Evolutionary conservation across 495 filamentous ascomycete genomes (phyloP), one percentile per base, ranked within the genome.

Genomic region (Annulohypoxylon maeteangense): DNA sequence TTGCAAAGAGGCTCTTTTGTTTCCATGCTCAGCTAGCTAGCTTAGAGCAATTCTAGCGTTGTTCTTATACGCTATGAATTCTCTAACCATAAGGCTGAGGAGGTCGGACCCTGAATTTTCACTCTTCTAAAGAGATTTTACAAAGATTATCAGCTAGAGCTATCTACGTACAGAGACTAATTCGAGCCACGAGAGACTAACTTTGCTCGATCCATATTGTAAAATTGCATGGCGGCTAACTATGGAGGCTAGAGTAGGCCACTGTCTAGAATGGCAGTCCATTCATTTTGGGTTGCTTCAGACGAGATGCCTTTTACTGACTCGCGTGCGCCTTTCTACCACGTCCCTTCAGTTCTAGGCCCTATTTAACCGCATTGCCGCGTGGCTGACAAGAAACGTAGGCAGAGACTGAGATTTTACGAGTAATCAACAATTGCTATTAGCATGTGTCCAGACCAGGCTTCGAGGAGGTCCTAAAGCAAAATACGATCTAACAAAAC

Each of bases 61-160:
- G 2, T 56, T 55, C 25, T 48, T 40, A 25, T 66, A 57, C 34
- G 22, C 34, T 48, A 59, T 47, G 20, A 23, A 48, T 31, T 60
- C 48, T 59, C 20, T 32, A 31, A 55, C 31, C 36, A 40, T 71
- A 62, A 50, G 62, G 68, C 68, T 66, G 62, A 57, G 42, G 40
- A 57, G 51, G 40, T 67, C 62, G 25, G 56, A 50, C 50, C 61
- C 67, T 60, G 32, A 55, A 65, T 18, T 59, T 65, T 29, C 67
- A 32, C 60, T 53, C 44, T 53, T 40, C 40, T 40, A 66, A 59
- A 38, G 57, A 56, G 54, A 57, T 51, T 38, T 44, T 44, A 20
- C 16, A 44, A 16, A 44, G n/a, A 44, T 44, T 20, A 16, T 16
- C 16, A 44, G 40, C 40, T 44, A 44, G 14, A 14, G 27, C 12